Conservation (phyloP, 805 yeast genomes). For the Brettanomyces sp. region DNA sequence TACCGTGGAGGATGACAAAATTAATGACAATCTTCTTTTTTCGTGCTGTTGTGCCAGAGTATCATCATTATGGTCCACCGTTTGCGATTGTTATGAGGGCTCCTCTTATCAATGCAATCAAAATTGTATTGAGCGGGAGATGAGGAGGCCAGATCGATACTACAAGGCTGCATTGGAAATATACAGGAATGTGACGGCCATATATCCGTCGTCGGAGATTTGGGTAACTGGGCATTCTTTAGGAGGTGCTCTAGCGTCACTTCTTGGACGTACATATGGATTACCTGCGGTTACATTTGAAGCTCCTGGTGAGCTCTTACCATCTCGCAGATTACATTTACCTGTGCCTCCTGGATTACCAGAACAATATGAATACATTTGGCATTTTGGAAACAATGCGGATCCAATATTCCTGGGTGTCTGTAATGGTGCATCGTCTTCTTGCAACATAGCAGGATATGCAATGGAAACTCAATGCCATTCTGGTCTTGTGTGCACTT, state of each 20-base stretch:
- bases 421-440: slow-evolving; percentile 85
- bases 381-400: slow-evolving; percentile 96
- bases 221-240: slow-evolving; percentile 96
- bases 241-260: slow-evolving; percentile 78
- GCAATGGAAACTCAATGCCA: slow-evolving; percentile 97
- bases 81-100: slow-evolving; percentile 83
- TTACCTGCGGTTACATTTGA: slow-evolving; percentile 84
- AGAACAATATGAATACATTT: slow-evolving; percentile 64
- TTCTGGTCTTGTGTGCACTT: slow-evolving; percentile 77
- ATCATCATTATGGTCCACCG: slow-evolving; percentile 86
- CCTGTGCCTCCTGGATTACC: slow-evolving; percentile 93
- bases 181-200: slow-evolving; percentile 55
- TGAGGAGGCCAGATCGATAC: slow-evolving; percentile 68
- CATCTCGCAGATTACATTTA: slow-evolving; percentile 74
- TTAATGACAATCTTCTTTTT: slow-evolving; percentile 80
- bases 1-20: slow-evolving; percentile 72
- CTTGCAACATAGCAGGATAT: slow-evolving; percentile 87
- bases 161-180: slow-evolving; percentile 72
- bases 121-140: slow-evolving; percentile 70
- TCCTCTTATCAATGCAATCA: slow-evolving; percentile 78
- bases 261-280: slow-evolving; percentile 84
- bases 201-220: slow-evolving; percentile 63
- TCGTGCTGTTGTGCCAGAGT: slow-evolving; percentile 96
- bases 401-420: slow-evolving; percentile 97
- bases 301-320: slow-evolving; percentile 86